Evolutionary conservation across 305 asterid genomes (phyloP), one percentile per base, ranked within the genome.

Genomic region (Solanum aculeatissimum): DNA sequence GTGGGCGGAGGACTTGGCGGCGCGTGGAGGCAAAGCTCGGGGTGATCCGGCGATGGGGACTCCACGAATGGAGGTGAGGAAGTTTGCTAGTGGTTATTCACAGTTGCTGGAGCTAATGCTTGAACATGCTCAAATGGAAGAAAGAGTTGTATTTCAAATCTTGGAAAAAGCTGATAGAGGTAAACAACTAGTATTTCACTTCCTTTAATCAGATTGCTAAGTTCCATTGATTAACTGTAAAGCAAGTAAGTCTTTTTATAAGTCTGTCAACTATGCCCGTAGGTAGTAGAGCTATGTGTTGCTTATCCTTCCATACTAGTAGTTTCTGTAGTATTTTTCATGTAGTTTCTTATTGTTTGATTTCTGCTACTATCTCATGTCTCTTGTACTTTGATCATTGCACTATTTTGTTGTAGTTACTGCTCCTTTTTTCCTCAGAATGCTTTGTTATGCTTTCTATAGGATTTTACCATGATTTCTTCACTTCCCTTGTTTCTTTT

Each of bases 111-210:
- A 93, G 87, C 87, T 94, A 84, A 80, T 96, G 93, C 90, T 95
- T 62, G 99, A 96, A 87, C 99, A 96, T 90, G 99, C 99, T 85
- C 98, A 95, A 89, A 96, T 96, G 99, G 99, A 96, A 90, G 99
- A 96, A 87, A 94, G 74, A 47, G 92, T 96, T 74, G 88, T 96
- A 83, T 96, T 96, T 81, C 99, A 92, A 85, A 92, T 96, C 91
- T 93, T 94, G 85, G 98, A 96, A 82, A 91, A 90, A 83, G 96
- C 96, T 49, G 99, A 94, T 90, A 92, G 97, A 92, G 99, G 99
- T 95, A 88, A 27, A 7, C 40, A 35, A 35, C 40, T 35, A 35
- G 40, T 35, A 35, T 35, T 35, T 35, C 40, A 35, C 32, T 63
- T 63, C 27, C 38, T 27, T 63, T 27, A 6, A 63, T 63, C 42